A percentile compares a stretch with the other conserved stretches of the same genome.
Evolutionary conservation across 345 rosid species (phyloP).

Genomic region (Raphanus sativus): DNA sequence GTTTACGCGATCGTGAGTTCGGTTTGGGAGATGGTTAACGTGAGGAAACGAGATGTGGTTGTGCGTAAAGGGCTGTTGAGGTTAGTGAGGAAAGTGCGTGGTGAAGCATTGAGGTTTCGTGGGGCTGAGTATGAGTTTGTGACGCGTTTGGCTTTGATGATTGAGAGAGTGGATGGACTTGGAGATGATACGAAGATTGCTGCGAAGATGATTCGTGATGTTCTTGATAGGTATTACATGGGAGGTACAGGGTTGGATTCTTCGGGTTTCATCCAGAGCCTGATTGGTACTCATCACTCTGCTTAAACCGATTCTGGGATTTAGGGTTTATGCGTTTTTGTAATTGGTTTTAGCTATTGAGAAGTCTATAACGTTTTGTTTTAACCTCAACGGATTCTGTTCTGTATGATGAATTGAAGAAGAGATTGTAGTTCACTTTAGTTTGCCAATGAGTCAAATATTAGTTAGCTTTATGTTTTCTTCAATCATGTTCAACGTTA

Average conservation of each 20-base stretch:
- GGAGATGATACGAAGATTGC: background rate
- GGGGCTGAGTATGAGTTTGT: constrained; percentile 19
- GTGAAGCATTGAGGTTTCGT: constrained; percentile 33
- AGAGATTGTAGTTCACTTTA: background rate
- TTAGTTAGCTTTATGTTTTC: too few species aligned
- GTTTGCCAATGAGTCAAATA: too few species aligned
- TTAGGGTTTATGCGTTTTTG: background rate
- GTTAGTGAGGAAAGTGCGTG: constrained; percentile 14
- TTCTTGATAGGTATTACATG: constrained; percentile 30
- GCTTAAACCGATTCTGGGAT: background rate
- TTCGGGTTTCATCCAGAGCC: background rate
- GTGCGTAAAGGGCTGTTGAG: constrained; percentile 25
- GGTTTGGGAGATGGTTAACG: constrained; percentile 24
- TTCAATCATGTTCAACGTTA: too few species aligned
- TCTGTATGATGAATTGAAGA: background rate
- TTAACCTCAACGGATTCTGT: background rate
- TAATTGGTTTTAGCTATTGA: constrained; percentile 2
- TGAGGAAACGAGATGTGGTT: background rate
- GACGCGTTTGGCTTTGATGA: constrained; percentile 21
- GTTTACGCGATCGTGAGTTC: constrained; percentile 21
- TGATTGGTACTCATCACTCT: background rate
- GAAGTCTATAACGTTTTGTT: background rate
- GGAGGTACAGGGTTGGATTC: background rate
- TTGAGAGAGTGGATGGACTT: constrained; percentile 12
- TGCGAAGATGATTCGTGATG: background rate